phyloP scores from a whole-genome alignment of 371 early-diverging fungal genomes.

The Mucor piriformis region DNA sequence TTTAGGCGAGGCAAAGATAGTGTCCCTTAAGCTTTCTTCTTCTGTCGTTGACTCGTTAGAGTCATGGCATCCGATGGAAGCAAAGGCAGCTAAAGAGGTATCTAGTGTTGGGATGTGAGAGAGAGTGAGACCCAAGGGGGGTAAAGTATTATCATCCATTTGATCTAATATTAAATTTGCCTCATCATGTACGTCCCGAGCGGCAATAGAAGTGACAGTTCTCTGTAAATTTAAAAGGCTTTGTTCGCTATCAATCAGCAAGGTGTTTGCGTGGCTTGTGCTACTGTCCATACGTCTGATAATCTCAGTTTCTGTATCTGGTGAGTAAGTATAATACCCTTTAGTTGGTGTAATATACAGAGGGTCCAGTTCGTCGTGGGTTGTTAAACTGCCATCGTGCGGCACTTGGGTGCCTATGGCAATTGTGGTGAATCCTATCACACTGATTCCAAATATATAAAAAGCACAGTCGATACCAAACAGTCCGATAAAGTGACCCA shows the following conservation, averaged over 20 bases:
- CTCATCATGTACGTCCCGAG: conserved; percentile 38
- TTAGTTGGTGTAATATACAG: conserved; percentile 13
- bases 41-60: not conserved
- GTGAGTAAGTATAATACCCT: conserved; percentile 12
- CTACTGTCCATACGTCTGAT: conserved; percentile 30
- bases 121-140: conserved; percentile 46
- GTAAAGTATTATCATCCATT: conserved; percentile 37
- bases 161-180: conserved; percentile 25
- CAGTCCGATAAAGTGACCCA: conserved; percentile 35
- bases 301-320: not conserved
- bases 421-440: conserved; percentile 17
- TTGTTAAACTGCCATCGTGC: not conserved
- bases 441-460: conserved; percentile 46
- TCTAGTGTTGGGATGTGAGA: conserved; percentile 51
- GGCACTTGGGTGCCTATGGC: conserved; percentile 12
- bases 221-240: conserved; percentile 17
- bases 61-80: conserved; percentile 22
- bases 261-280: conserved; percentile 42
- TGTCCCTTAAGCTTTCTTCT: conserved; percentile 18
- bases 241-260: conserved; percentile 27
- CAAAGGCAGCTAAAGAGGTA: conserved; percentile 45
- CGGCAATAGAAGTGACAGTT: conserved; percentile 30
- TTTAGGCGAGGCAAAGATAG: conserved; percentile 22
- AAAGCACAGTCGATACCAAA: conserved; percentile 39
- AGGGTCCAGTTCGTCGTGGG: conserved; percentile 4